Evolutionary conservation across 495 filamentous ascomycete genomes (phyloP), one percentile per base, ranked within the genome.

Genomic region (Trichodelitschia bisporula): DNA sequence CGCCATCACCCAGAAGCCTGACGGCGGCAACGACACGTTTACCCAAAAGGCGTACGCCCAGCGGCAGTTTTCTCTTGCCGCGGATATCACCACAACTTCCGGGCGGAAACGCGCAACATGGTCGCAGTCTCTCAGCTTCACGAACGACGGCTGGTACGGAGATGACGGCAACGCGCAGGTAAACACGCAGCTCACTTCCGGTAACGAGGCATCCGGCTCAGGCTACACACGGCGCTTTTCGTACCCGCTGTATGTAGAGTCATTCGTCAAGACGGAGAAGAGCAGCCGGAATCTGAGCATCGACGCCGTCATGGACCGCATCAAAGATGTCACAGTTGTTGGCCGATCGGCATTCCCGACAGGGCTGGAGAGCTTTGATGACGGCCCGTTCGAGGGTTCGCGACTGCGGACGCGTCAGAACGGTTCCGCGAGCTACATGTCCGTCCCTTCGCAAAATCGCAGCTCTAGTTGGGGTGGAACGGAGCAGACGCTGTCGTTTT

Each of bases 181-280:
- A 29, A 79, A 66, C 33, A 52, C 53, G 18, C 66, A 80, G 41
- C 44, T 44, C 32, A 77, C 72, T 1, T 48, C 47, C 1, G 77
- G 76, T n/a, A 45, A 35, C 3, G 63, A 71, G 34, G 35, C 41
- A 10, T 59, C 58, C n/a, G 56, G 57, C 2, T 51, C 45, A 1
- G 45, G 50, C 4, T 53, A 59, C 30, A 38, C 41, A 4, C 47
- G 57, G 6, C 50, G 41, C 3, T 80, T 74, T 49, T 41, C 40
- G 5, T 82, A 78, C 39, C 76, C 75, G 2, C 38, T 84, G 0
- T 55, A 50, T 29, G 63, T 66, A 12, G 66, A 69, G 32, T 59
- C 61, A 1, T 69, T 62, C 35, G 29, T 37, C 20, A 41, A 56
- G 16, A 40, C 49, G 11, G 29, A 50, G 0, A 27, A 51, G 11